phyloP scores from a whole-genome alignment of 108 stramenopile species.

The Cyclotella atomus region DNA sequence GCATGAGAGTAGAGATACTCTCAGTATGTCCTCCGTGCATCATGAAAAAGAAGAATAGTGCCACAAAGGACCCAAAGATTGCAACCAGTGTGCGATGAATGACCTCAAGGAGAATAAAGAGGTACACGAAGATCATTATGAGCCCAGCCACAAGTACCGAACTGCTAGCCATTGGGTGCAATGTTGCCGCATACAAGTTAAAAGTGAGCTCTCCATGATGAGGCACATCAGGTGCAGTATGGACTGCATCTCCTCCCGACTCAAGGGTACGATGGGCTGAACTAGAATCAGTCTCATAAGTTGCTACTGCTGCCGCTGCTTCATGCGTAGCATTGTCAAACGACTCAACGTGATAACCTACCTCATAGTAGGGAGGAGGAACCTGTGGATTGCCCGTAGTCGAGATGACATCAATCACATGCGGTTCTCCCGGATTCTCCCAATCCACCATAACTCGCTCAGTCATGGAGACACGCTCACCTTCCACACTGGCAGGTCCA shows the following conservation, averaged over 20 bases:
- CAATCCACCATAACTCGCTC: slow-evolving; percentile 46
- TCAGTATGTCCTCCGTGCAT: slow-evolving; percentile 60
- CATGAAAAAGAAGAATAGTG: slow-evolving; percentile 59
- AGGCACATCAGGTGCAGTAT: slow-evolving; percentile 17
- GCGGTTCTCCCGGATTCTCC: slow-evolving; percentile 50
- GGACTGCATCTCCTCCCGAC: neutral
- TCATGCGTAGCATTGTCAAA: neutral
- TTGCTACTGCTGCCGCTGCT: neutral
- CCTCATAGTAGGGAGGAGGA: slow-evolving; percentile 25
- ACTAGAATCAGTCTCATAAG: slow-evolving; percentile 9
- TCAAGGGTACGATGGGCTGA: neutral
- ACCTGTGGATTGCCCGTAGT: slow-evolving; percentile 34
- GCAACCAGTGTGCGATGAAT: slow-evolving; percentile 73
- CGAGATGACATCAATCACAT: slow-evolving; percentile 55
- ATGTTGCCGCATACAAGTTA: slow-evolving; percentile 41
- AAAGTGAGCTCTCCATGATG: slow-evolving; percentile 49
- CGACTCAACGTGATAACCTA: neutral
- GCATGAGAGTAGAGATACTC: slow-evolving; percentile 51
- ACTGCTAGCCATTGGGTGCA: slow-evolving; percentile 43
- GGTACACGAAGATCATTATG: slow-evolving; percentile 69
- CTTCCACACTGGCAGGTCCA: slow-evolving; percentile 47
- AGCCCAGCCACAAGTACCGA: slow-evolving; percentile 58
- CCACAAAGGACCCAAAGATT: slow-evolving; percentile 63
- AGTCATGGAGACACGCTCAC: slow-evolving; percentile 35
- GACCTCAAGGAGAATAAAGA: slow-evolving; percentile 66